These are phyloP conservation scores for Podaxis carcinomalis DNA, from an alignment of 768 basidiomycete species.

Conservation along the genomic window DNA sequence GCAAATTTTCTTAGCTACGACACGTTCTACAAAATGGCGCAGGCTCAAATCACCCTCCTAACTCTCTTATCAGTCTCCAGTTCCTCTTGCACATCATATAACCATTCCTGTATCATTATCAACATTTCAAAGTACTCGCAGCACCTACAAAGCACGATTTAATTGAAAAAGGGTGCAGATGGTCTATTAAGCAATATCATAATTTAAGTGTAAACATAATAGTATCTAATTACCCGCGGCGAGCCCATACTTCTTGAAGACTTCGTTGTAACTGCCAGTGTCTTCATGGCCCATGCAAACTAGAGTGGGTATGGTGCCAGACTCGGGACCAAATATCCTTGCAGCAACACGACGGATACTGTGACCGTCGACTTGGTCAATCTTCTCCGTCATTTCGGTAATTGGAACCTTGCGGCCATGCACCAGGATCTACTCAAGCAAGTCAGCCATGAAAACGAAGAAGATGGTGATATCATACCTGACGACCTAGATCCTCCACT, in stretches of 20 bases:
- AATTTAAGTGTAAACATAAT: neutral
- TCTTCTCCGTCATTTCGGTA: conserved; percentile 86
- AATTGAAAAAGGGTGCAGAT: neutral
- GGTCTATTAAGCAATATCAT: conserved; percentile 1
- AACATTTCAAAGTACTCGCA: neutral
- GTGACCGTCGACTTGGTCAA: conserved; percentile 69
- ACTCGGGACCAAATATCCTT: conserved; percentile 66
- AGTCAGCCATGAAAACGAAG: neutral
- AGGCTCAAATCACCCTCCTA: conserved; percentile 21
- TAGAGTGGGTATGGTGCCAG: conserved; percentile 66
- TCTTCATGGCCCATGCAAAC: conserved; percentile 84
- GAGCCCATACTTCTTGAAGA: conserved; percentile 69
- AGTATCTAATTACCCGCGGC: conserved; percentile 20
- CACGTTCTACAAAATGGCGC: conserved; percentile 63
- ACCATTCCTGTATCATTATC: neutral
- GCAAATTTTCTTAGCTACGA: conserved; percentile 68
- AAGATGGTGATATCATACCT: conserved; percentile 38
- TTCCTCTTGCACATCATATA: neutral
- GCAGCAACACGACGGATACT: conserved; percentile 74
- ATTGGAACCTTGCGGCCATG: conserved; percentile 83
- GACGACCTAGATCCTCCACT: conserved; percentile 88
- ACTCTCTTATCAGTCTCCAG: neutral
- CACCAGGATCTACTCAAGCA: conserved; percentile 60
- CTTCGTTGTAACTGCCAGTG: conserved; percentile 58
- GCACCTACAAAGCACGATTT: neutral